phyloP scores from a whole-genome alignment of 192 early-diverging fungal genomes.

The Umbelopsis vinacea region DNA sequence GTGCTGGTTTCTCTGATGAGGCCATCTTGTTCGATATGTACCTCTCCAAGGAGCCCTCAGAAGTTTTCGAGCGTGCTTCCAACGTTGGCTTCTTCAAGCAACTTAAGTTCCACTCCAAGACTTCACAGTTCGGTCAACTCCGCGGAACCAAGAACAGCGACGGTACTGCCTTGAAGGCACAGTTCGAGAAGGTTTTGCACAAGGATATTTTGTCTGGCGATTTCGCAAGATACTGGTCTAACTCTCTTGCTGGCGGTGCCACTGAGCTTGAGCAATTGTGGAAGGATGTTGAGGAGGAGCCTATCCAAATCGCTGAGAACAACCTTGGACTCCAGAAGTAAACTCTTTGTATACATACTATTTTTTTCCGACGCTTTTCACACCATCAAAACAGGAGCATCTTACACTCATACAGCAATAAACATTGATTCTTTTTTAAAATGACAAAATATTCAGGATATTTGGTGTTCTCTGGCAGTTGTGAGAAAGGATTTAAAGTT shows the following conservation, averaged over 20 bases:
- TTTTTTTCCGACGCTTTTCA: not conserved
- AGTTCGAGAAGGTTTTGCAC: slow-evolving; percentile 29
- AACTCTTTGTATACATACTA: not conserved
- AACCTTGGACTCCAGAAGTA: slow-evolving; percentile 23
- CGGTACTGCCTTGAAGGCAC: not conserved
- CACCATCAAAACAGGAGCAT: not conserved
- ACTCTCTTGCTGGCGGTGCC: slow-evolving; percentile 23
- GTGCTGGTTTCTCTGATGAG: slow-evolving; percentile 27
- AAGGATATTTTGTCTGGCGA: slow-evolving; percentile 31
- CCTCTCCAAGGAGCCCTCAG: slow-evolving; percentile 25
- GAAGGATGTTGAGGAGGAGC: slow-evolving; percentile 21
- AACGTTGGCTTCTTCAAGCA: slow-evolving; percentile 29
- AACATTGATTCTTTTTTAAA: not conserved
- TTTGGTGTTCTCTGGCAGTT: not conserved
- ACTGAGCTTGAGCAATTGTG: slow-evolving; percentile 23
- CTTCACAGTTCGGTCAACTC: slow-evolving; percentile 29
- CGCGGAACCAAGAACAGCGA: slow-evolving; percentile 28
- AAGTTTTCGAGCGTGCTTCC: slow-evolving; percentile 26
- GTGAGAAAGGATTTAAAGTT: too few species aligned
- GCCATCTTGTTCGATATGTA: slow-evolving; percentile 30
- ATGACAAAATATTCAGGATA: not conserved
- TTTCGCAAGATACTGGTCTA: slow-evolving; percentile 24
- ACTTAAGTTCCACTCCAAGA: slow-evolving; percentile 30
- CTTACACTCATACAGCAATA: not conserved
- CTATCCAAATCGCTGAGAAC: slow-evolving; percentile 23